A percentile compares a stretch with the other conserved stretches of the same genome.
Evolutionary conservation across 371 early-diverging fungal species (phyloP).

Genomic region (Circinella umbellata): DNA sequence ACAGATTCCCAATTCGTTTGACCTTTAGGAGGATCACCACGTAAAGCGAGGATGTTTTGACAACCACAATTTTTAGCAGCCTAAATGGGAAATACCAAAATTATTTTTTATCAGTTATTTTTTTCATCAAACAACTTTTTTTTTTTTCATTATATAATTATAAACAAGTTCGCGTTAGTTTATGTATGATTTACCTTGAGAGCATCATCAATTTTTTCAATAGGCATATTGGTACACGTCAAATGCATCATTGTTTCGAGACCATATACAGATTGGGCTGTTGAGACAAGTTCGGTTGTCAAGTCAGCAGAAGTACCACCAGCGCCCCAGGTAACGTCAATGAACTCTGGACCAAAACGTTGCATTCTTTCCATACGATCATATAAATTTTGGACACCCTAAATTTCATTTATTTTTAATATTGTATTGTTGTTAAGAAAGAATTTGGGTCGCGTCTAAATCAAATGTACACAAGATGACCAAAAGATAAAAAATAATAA

Average conservation of each 20-base stretch:
- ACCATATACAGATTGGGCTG: conserved; percentile 91
- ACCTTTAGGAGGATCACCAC: conserved; percentile 94
- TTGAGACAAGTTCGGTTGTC: conserved; percentile 85
- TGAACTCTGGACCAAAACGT: conserved; percentile 89
- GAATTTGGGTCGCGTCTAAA: too few relatives aligned
- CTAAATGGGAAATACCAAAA: conserved; percentile 31
- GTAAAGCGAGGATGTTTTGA: conserved; percentile 94
- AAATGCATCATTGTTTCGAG: conserved; percentile 97
- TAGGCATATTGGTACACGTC: conserved; percentile 96
- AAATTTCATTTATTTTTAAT: background rate
- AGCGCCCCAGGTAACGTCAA: conserved; percentile 97
- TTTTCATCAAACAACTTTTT: too few relatives aligned
- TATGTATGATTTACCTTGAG: conserved; percentile 53
- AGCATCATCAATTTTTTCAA: conserved; percentile 84
- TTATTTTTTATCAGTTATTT: background rate
- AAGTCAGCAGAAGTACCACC: conserved; percentile 92
- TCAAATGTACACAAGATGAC: too few relatives aligned
- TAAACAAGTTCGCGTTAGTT: too few relatives aligned
- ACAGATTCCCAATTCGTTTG: conserved; percentile 77
- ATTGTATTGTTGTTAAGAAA: background rate
- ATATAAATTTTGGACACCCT: conserved; percentile 79
- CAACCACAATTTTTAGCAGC: conserved; percentile 91
- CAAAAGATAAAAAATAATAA: background rate
- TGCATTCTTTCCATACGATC: conserved; percentile 91
- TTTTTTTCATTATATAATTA: too few relatives aligned